A percentile compares a stretch with the other conserved stretches of the same genome.
Conservation (phyloP, 495 filamentous ascomycete species). For the Podospora appendiculata region DNA sequence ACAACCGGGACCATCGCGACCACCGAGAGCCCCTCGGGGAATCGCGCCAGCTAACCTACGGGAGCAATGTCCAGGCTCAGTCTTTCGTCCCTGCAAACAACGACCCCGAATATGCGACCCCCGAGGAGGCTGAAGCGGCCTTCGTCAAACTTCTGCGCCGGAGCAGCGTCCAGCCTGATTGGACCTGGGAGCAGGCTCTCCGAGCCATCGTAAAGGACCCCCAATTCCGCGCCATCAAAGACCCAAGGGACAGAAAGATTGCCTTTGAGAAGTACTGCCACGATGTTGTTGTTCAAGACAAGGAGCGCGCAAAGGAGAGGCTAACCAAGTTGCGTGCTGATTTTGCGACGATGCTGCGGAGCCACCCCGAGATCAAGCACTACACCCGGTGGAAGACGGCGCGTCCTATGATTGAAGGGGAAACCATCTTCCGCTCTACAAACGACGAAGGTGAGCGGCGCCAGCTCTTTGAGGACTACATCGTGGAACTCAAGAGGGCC, state of each 20-base stretch:
- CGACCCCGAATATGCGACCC: slow-evolving; percentile 76
- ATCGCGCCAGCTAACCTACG: slow-evolving; percentile 62
- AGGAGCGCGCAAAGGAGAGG: slow-evolving; percentile 90
- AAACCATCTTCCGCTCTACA: slow-evolving; percentile 89
- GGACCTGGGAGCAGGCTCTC: slow-evolving; percentile 88
- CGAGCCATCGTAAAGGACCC: slow-evolving; percentile 85
- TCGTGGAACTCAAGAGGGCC: slow-evolving; percentile 69
- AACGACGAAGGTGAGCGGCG: slow-evolving; percentile 83
- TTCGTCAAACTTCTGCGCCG: slow-evolving; percentile 88
- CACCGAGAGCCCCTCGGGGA: slow-evolving; percentile 49
- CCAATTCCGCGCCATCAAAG: slow-evolving; percentile 88
- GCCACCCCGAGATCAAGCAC: slow-evolving; percentile 94
- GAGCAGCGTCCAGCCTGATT: slow-evolving; percentile 78
- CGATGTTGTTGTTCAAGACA: slow-evolving; percentile 86
- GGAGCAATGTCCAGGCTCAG: slow-evolving; percentile 56
- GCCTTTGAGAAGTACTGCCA: slow-evolving; percentile 94
- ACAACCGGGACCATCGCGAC: slow-evolving; percentile 24
- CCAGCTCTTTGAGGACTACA: slow-evolving; percentile 92
- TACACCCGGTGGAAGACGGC: slow-evolving; percentile 98
- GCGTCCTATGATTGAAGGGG: slow-evolving; percentile 86
- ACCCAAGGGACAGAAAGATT: slow-evolving; percentile 83
- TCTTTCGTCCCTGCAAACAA: slow-evolving; percentile 54
- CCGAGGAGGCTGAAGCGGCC: slow-evolving; percentile 88
- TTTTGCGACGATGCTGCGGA: slow-evolving; percentile 92
- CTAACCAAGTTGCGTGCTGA: slow-evolving; percentile 87